phyloP scores from a whole-genome alignment of 441 rosid species.

The Corymbia calophylla region DNA sequence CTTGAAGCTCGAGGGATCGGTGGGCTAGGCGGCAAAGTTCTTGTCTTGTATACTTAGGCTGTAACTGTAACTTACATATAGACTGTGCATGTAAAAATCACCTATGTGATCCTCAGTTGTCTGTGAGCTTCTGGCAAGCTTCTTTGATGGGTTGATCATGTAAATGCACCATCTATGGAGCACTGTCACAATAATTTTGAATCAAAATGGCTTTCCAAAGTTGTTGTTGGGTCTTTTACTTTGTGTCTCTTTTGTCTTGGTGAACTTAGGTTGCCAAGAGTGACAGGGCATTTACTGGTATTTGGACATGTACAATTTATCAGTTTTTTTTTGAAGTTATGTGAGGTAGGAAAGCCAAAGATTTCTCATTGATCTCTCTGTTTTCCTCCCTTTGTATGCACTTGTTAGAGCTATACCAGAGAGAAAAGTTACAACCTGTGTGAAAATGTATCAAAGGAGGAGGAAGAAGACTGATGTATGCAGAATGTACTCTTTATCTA shows the following conservation, averaged over 20 bases:
- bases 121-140: neutral
- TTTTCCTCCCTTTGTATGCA: neutral
- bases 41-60: neutral
- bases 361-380: neutral
- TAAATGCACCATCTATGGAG: neutral
- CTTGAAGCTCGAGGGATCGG: constrained; percentile 91
- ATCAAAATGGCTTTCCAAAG: neutral
- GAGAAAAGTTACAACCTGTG: neutral
- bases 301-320: neutral
- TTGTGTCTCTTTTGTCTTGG: neutral
- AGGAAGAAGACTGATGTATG: neutral
- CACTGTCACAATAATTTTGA: neutral
- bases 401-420: neutral
- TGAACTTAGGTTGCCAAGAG: neutral
- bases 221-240: neutral
- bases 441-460: neutral
- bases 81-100: neutral
- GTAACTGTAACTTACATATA: neutral
- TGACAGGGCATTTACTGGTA: neutral
- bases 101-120: neutral
- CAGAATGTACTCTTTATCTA: neutral
- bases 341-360: neutral
- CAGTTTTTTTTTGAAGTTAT: neutral
- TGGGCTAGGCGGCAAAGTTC: constrained; percentile 44
- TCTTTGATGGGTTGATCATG: neutral